A percentile compares a stretch with the other conserved stretches of the same genome.
These are phyloP conservation scores for Salicornia ramosissima DNA, from an alignment of 148 eudicot species.

Conservation along the genomic window DNA sequence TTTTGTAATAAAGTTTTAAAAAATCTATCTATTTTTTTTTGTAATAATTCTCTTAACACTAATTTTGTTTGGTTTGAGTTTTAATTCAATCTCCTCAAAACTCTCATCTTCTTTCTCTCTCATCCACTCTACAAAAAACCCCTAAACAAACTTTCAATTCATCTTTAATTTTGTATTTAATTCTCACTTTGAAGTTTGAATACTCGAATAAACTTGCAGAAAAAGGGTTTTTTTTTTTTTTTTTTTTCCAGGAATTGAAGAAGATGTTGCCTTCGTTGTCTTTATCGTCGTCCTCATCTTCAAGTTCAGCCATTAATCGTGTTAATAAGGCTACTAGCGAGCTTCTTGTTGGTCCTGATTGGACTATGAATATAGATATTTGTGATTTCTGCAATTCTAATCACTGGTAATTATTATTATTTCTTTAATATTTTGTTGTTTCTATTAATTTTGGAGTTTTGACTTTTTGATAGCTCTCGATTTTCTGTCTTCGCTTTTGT, in stretches of 20 bases:
- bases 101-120: slow-evolving; percentile 18
- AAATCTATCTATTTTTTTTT: too few relatives aligned
- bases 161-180: too few relatives aligned
- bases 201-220: background rate
- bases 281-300: slow-evolving; percentile 37
- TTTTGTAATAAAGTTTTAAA: too few relatives aligned
- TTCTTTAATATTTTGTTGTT: background rate
- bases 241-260: background rate
- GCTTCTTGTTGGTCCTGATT: slow-evolving; percentile 78
- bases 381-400: slow-evolving; percentile 75
- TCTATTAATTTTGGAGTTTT: slow-evolving; percentile 8
- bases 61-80: background rate
- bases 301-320: slow-evolving; percentile 46
- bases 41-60: too few relatives aligned
- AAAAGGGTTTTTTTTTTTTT: background rate
- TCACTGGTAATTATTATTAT: slow-evolving; percentile 41
- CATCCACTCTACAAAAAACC: slow-evolving; percentile 11
- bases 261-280: slow-evolving; percentile 39
- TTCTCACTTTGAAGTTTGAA: background rate
- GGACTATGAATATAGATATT: slow-evolving; percentile 86
- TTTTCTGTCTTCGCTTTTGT: background rate
- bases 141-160: too few relatives aligned
- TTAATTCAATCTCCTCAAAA: slow-evolving; percentile 17
- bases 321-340: slow-evolving; percentile 97
- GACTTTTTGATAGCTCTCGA: background rate